Percentiles rank a stretch among this genome's conserved stretches.
phyloP scores from a whole-genome alignment of 148 eudicot genomes.

The Dianthus caryophyllus region DNA sequence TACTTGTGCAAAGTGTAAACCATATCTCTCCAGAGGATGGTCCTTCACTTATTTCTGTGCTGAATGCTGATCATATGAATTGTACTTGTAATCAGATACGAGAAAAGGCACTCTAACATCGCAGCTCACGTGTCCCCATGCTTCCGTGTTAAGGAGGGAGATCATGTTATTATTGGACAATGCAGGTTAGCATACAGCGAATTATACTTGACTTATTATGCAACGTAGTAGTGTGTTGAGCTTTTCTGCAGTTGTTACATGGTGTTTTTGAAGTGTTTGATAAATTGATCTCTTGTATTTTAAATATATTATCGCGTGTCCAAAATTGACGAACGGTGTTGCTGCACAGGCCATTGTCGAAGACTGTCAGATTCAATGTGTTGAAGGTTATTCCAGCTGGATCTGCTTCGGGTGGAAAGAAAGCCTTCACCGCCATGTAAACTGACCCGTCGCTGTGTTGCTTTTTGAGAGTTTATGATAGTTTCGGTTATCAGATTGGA shows the following conservation, averaged over 20 bases:
- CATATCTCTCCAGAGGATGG: too few relatives aligned
- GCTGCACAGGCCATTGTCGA: slow-evolving; percentile 47
- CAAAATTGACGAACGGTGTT: neutral
- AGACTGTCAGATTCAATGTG: slow-evolving; percentile 58
- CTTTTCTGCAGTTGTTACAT: too few relatives aligned
- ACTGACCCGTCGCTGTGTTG: neutral
- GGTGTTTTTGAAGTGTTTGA: too few relatives aligned
- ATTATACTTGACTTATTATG: neutral
- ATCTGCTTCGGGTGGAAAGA: slow-evolving; percentile 49
- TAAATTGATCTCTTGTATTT: too few relatives aligned
- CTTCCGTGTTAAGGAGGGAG: slow-evolving; percentile 64
- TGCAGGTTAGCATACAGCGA: slow-evolving; percentile 37
- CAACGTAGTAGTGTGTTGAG: too few relatives aligned
- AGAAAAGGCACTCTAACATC: slow-evolving; percentile 63
- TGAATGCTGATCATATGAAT: neutral
- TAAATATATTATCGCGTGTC: neutral
- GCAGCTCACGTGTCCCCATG: slow-evolving; percentile 56
- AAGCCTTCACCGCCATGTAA: slow-evolving; percentile 49
- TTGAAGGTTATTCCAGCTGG: slow-evolving; percentile 70
- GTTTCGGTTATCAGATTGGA: slow-evolving; percentile 9
- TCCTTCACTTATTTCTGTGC: neutral
- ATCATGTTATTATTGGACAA: slow-evolving; percentile 52
- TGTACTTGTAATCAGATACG: slow-evolving; percentile 28
- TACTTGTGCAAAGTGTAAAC: neutral
- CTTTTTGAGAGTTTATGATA: slow-evolving; percentile 5